Percentiles rank a stretch among this genome's conserved stretches.
phyloP scores from a whole-genome alignment of 1,284 basidiomycete species.

The Athelia psychrophila region DNA sequence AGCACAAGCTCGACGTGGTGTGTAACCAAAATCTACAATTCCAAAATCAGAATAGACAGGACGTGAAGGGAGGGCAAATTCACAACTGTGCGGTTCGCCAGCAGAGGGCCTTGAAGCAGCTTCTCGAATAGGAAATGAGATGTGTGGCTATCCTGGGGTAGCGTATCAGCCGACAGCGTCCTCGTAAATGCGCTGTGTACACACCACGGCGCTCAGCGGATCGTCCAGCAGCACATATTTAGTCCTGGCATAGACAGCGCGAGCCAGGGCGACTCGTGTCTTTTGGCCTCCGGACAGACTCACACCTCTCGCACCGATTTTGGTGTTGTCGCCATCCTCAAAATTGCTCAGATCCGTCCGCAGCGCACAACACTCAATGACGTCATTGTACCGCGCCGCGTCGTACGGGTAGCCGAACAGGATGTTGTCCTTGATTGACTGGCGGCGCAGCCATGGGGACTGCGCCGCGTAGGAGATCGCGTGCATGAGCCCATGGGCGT shows the following conservation, averaged over 20 bases:
- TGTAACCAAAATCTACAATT: constrained; percentile 71
- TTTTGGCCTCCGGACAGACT: constrained; percentile 36
- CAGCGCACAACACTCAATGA: constrained; percentile 60
- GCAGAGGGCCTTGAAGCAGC: constrained; percentile 59
- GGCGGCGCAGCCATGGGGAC: constrained; percentile 72
- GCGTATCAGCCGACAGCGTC: neutral
- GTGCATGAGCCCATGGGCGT: constrained; percentile 65
- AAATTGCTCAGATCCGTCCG: constrained; percentile 60
- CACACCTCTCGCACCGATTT: constrained; percentile 31
- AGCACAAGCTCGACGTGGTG: constrained; percentile 76
- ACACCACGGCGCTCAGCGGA: constrained; percentile 66
- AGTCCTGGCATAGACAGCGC: constrained; percentile 64
- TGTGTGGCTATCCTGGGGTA: constrained; percentile 66
- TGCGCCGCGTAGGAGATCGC: constrained; percentile 84
- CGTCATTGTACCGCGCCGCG: constrained; percentile 47
- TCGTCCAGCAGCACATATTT: constrained; percentile 72
- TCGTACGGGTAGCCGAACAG: constrained; percentile 57
- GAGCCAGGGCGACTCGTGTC: constrained; percentile 56
- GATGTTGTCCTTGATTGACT: constrained; percentile 54
- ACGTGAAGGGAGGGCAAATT: constrained; percentile 15
- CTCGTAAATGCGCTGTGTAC: constrained; percentile 18
- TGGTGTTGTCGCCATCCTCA: constrained; percentile 54
- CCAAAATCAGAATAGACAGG: constrained; percentile 43
- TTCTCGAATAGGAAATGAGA: constrained; percentile 65
- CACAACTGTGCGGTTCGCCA: constrained; percentile 68